Percentiles rank a stretch among this genome's conserved stretches.
These are phyloP conservation scores for Fraxinus cuspidata DNA, from an alignment of 257 asterid genomes.

Conservation along the genomic window DNA sequence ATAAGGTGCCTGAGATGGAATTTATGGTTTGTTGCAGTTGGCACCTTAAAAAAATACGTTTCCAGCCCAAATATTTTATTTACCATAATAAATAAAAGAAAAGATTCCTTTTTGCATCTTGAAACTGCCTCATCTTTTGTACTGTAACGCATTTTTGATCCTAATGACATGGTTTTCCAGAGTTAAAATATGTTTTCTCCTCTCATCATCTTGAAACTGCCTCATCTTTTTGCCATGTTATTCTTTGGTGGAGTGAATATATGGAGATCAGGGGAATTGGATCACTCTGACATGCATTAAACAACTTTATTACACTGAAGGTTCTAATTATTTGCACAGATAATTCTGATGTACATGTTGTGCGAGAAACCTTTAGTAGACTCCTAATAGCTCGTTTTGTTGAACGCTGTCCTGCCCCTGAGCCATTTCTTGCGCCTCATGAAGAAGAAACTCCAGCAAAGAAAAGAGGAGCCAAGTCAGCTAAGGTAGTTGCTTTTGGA, in stretches of 20 bases:
- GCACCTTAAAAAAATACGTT: neutral
- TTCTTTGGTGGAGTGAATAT: neutral
- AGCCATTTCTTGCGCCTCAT: constrained; percentile 61
- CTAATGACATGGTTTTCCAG: neutral
- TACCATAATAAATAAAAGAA: neutral
- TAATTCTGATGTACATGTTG: constrained; percentile 38
- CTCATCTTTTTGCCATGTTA: neutral
- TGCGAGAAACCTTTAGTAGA: constrained; percentile 51
- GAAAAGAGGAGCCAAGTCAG: constrained; percentile 48
- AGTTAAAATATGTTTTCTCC: neutral
- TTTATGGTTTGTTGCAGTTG: neutral
- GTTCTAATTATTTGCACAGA: constrained; percentile 43
- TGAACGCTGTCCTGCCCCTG: constrained; percentile 95
- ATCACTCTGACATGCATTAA: constrained; percentile 14
- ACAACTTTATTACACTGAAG: neutral
- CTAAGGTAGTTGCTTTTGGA: constrained; percentile 48
- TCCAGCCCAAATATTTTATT: neutral
- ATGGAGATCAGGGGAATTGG: neutral
- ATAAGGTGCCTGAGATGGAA: neutral
- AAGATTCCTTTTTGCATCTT: neutral
- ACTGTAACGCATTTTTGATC: neutral
- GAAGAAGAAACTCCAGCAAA: constrained; percentile 52
- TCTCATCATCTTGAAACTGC: neutral
- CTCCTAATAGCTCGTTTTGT: constrained; percentile 68
- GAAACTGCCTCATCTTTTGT: neutral